A percentile compares a stretch with the other conserved stretches of the same genome.
These are phyloP conservation scores for Uronychia binucleata DNA, from an alignment of 73 alveolate species.

Conservation along the genomic window DNA sequence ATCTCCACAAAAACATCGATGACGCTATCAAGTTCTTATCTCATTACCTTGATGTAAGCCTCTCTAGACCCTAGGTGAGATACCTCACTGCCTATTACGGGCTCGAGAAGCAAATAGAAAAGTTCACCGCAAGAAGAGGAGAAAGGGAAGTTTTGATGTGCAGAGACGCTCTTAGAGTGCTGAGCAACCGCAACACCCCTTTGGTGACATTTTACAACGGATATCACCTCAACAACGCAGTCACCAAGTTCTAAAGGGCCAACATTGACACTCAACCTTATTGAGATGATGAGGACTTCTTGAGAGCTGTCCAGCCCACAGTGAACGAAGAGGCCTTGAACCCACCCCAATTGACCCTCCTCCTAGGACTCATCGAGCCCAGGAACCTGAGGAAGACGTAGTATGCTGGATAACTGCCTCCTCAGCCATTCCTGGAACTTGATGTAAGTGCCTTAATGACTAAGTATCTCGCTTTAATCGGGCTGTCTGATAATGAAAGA, in stretches of 20 bases:
- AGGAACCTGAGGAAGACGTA: background rate
- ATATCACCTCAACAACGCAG: constrained; percentile 30
- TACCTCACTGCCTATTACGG: constrained; percentile 31
- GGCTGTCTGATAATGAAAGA: background rate
- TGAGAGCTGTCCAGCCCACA: constrained; percentile 17
- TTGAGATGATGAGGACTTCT: constrained; percentile 12
- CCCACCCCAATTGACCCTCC: constrained; percentile 25
- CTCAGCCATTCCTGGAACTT: background rate
- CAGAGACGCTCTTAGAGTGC: background rate
- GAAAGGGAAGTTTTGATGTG: constrained; percentile 8
- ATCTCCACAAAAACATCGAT: background rate
- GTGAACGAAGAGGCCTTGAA: constrained; percentile 36
- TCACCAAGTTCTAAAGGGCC: background rate
- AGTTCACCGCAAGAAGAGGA: constrained; percentile 7
- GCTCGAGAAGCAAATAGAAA: constrained; percentile 33
- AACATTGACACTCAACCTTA: constrained; percentile 19
- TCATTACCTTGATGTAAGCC: constrained; percentile 27
- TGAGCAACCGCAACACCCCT: background rate
- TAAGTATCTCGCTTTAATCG: background rate
- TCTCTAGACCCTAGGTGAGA: no score
- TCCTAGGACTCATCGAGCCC: constrained; percentile 3
- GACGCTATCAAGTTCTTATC: constrained; percentile 7
- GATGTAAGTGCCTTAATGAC: background rate
- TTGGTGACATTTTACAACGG: constrained; percentile 38
- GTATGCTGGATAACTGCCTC: background rate